phyloP scores from a whole-genome alignment of 2,329 filamentous ascomycete species.

The Hypoxylon sp. region DNA sequence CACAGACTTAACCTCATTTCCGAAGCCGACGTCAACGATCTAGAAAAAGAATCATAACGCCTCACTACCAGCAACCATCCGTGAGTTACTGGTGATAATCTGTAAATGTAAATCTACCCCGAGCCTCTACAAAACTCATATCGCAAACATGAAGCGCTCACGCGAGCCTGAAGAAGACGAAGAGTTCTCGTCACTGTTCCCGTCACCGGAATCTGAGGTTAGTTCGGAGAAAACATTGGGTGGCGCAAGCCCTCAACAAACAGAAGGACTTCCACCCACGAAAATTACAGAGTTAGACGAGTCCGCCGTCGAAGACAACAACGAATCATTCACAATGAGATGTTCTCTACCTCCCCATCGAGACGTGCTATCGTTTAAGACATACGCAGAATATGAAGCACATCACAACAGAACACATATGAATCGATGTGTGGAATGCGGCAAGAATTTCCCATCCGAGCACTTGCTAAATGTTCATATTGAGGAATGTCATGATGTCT shows the following conservation, averaged over 20 bases:
- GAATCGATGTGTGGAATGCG: slow-evolving; percentile 88
- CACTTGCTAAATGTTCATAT: slow-evolving; percentile 88
- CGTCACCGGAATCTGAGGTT: slow-evolving; percentile 41
- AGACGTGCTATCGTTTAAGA: slow-evolving; percentile 77
- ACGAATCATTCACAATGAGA: slow-evolving; percentile 71
- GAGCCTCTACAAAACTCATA: slow-evolving; percentile 44
- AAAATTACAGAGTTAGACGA: slow-evolving; percentile 75
- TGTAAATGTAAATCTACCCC: slow-evolving; percentile 57
- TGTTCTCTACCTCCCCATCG: slow-evolving; percentile 87
- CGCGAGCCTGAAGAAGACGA: slow-evolving; percentile 70
- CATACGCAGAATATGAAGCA: slow-evolving; percentile 85
- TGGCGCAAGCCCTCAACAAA: slow-evolving; percentile 38
- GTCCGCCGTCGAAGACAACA: slow-evolving; percentile 53
- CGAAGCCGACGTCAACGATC: slow-evolving; percentile 19
- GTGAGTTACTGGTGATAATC: slow-evolving; percentile 9
- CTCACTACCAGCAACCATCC: background rate
- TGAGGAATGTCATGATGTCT: slow-evolving; percentile 89
- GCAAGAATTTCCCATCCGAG: slow-evolving; percentile 88
- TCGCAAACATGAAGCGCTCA: slow-evolving; percentile 72
- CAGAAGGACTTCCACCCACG: slow-evolving; percentile 53
- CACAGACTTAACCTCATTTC: slow-evolving; percentile 17
- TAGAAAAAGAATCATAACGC: background rate
- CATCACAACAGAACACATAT: slow-evolving; percentile 87
- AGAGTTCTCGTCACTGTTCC: slow-evolving; percentile 40
- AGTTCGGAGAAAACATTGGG: slow-evolving; percentile 41